Evolutionary conservation across 495 filamentous ascomycete species (phyloP).

Genomic region (Sporormia fimetaria): DNA sequence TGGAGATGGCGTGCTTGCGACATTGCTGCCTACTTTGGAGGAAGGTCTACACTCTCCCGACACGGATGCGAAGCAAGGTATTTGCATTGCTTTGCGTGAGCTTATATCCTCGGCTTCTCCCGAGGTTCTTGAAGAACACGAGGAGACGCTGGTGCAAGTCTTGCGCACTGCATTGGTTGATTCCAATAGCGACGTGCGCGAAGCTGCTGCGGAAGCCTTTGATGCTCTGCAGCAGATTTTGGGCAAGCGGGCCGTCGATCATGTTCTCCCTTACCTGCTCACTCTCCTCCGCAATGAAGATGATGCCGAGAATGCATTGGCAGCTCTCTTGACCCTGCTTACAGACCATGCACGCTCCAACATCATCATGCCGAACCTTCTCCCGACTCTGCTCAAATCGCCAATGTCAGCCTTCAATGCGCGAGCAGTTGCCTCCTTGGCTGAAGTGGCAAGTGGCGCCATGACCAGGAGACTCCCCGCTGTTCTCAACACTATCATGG

Average conservation of each 20-base stretch:
- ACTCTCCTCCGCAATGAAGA: constrained; percentile 73
- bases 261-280: constrained; percentile 85
- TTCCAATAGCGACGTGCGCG: constrained; percentile 74
- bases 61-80: constrained; percentile 90
- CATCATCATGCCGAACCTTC: constrained; percentile 90
- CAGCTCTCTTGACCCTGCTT: constrained; percentile 81
- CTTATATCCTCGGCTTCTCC: constrained; percentile 83
- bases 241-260: constrained; percentile 86
- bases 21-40: constrained; percentile 79
- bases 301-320: constrained; percentile 81
- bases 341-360: constrained; percentile 90
- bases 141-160: constrained; percentile 87
- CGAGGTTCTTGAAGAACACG: constrained; percentile 84
- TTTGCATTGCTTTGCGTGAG: constrained; percentile 90
- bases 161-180: constrained; percentile 90
- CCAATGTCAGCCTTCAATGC: constrained; percentile 96
- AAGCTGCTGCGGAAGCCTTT: constrained; percentile 94
- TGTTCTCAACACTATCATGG: constrained; percentile 87
- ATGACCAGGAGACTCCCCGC: constrained; percentile 81
- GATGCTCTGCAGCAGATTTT: constrained; percentile 86
- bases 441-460: constrained; percentile 74
- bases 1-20: constrained; percentile 83
- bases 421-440: constrained; percentile 79
- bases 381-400: constrained; percentile 77
- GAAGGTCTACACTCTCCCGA: constrained; percentile 86